These are phyloP conservation scores for Biscogniauxia marginata DNA, from an alignment of 2,329 filamentous ascomycete species.

Conservation along the genomic window DNA sequence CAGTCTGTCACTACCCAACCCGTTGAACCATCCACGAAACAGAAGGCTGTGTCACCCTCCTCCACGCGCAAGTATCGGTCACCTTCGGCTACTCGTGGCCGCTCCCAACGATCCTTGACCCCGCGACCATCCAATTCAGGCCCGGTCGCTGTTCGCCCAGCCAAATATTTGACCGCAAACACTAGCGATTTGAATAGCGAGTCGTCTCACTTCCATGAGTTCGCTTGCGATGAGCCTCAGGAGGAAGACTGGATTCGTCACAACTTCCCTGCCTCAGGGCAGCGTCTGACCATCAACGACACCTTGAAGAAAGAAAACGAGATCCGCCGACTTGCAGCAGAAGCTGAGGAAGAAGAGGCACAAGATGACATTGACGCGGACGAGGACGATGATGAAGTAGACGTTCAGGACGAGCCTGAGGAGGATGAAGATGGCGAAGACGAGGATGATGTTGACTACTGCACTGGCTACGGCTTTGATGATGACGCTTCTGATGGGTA, in stretches of 20 bases:
- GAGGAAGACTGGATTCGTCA: conserved; percentile 89
- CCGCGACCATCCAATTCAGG: conserved; percentile 39
- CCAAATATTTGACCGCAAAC: conserved; percentile 51
- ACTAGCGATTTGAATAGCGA: conserved; percentile 52
- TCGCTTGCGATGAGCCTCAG: conserved; percentile 76
- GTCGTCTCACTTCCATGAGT: conserved; percentile 78
- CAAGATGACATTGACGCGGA: conserved; percentile 73
- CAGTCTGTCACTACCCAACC: conserved; percentile 5
- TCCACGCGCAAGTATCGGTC: conserved; percentile 30
- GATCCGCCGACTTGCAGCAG: conserved; percentile 80
- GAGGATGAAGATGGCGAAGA: conserved; percentile 51
- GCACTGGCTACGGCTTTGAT: conserved; percentile 57
- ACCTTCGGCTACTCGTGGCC: conserved; percentile 27
- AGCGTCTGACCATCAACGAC: conserved; percentile 83
- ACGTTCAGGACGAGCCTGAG: conserved; percentile 45
- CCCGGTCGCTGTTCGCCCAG: conserved; percentile 37
- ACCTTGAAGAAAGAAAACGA: conserved; percentile 86
- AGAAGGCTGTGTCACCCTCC: conserved; percentile 21
- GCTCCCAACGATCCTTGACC: conserved; percentile 28
- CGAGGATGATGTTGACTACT: conserved; percentile 45
- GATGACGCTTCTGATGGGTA: conserved; percentile 64
- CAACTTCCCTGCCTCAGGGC: conserved; percentile 60
- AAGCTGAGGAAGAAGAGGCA: conserved; percentile 86
- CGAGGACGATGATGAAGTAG: conserved; percentile 67
- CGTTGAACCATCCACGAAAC: conserved; percentile 11